Percentiles rank a stretch among this genome's conserved stretches.
phyloP scores from a whole-genome alignment of 768 basidiomycete species.

The Cytidiella melzeri region DNA sequence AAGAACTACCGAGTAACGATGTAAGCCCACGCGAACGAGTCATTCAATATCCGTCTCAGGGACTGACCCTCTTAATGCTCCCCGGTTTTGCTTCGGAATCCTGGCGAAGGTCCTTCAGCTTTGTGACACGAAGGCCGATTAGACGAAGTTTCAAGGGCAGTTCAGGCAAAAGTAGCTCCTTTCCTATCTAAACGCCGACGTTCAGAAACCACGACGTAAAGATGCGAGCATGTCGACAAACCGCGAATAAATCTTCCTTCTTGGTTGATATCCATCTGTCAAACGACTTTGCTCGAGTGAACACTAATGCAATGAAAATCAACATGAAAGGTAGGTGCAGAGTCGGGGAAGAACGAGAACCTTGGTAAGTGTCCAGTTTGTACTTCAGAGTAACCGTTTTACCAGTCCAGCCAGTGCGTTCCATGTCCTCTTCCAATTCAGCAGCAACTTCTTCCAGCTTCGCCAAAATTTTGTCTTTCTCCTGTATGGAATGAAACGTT shows the following conservation, averaged over 20 bases:
- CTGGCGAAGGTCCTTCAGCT: slow-evolving; percentile 74
- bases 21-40: no score
- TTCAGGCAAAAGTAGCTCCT: slow-evolving; percentile 76
- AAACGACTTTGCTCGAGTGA: slow-evolving; percentile 79
- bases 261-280: slow-evolving; percentile 67
- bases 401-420: slow-evolving; percentile 74
- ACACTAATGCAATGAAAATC: slow-evolving; percentile 36
- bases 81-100: slow-evolving; percentile 28
- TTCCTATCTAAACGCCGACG: slow-evolving; percentile 50
- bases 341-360: slow-evolving; percentile 27
- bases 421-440: slow-evolving; percentile 79
- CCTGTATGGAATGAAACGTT: slow-evolving; percentile 66
- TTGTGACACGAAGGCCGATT: slow-evolving; percentile 85
- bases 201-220: neutral
- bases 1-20: slow-evolving; percentile 48
- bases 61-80: slow-evolving; percentile 70
- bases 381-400: slow-evolving; percentile 89
- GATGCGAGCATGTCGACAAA: slow-evolving; percentile 29
- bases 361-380: slow-evolving; percentile 88
- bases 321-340: neutral
- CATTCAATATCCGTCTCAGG: neutral
- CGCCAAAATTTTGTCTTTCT: slow-evolving; percentile 59
- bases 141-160: slow-evolving; percentile 75
- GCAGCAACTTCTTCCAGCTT: slow-evolving; percentile 79
- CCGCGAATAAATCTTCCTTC: slow-evolving; percentile 75